Evolutionary conservation across 345 rosid genomes (phyloP).

Genomic region (Sisymbrium irio): DNA sequence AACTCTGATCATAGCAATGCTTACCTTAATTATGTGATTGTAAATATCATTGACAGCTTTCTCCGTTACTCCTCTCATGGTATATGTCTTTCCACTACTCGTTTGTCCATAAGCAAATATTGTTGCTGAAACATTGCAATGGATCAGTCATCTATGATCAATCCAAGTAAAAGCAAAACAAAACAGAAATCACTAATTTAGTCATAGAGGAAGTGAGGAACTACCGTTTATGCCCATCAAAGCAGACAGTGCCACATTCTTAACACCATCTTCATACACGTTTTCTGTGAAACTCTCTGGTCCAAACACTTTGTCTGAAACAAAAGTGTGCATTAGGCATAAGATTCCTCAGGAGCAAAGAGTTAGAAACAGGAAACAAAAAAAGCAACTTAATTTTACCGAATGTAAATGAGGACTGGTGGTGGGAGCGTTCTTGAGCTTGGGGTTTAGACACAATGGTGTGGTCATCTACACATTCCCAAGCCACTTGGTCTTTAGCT

Average conservation of each 20-base stretch:
- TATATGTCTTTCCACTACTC: constrained; percentile 96
- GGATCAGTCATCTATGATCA: constrained; percentile 3
- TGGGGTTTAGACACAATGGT: constrained; percentile 72
- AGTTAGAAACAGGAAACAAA: constrained; percentile 6
- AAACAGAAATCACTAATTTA: background rate
- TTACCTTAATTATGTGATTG: constrained; percentile 75
- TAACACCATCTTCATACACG: constrained; percentile 96
- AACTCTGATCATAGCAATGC: constrained; percentile 21
- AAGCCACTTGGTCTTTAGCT: constrained; percentile 87
- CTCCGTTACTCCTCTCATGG: constrained; percentile 99
- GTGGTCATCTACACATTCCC: constrained; percentile 92
- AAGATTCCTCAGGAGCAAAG: background rate
- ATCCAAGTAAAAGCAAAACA: constrained; percentile 1
- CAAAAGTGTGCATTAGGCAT: background rate
- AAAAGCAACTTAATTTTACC: constrained; percentile 45
- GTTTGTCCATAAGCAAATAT: constrained; percentile 99
- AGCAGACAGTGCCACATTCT: constrained; percentile 95
- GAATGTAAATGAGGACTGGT: constrained; percentile 72
- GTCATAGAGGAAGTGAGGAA: background rate
- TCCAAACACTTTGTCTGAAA: constrained; percentile 91
- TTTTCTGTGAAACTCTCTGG: constrained; percentile 66
- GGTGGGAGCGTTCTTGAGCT: constrained; percentile 74
- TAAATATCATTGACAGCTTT: constrained; percentile 97
- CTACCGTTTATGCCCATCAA: constrained; percentile 95
- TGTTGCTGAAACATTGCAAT: constrained; percentile 56